Conservation (phyloP, 2,329 filamentous ascomycete genomes). For the Colletotrichum spaethianum region DNA sequence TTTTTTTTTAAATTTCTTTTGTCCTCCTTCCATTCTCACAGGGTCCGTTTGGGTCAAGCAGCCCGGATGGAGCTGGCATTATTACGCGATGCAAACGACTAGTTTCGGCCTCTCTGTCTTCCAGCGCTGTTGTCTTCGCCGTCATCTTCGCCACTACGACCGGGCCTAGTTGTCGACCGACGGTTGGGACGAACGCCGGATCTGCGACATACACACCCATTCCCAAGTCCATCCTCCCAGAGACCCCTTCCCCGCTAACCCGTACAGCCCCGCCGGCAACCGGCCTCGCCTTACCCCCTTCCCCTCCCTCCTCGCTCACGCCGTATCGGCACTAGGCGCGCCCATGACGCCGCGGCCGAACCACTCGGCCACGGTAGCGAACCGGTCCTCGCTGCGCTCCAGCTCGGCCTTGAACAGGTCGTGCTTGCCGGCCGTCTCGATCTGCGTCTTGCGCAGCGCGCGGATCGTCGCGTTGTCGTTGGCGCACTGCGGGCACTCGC, state of each 20-base stretch:
- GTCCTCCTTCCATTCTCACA: background rate
- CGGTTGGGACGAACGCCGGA: background rate
- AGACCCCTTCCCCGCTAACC: background rate
- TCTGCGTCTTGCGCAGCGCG: slow-evolving; percentile 87
- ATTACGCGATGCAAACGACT: slow-evolving; percentile 18
- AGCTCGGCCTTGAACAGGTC: slow-evolving; percentile 90
- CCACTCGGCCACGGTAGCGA: slow-evolving; percentile 94
- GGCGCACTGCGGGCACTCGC: slow-evolving; percentile 89
- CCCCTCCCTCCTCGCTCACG: background rate
- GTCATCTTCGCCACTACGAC: background rate
- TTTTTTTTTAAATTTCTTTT: no score
- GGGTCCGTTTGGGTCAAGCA: background rate
- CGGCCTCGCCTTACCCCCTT: background rate
- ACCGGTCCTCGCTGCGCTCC: slow-evolving; percentile 82
- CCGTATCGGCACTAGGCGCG: slow-evolving; percentile 52
- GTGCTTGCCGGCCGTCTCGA: slow-evolving; percentile 88
- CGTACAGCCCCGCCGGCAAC: background rate
- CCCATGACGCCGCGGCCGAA: slow-evolving; percentile 95
- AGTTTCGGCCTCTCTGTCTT: background rate
- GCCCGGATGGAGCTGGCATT: background rate
- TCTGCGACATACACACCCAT: no score
- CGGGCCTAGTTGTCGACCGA: background rate
- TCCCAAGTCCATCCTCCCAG: background rate
- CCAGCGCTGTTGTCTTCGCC: background rate
- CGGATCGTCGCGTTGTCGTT: slow-evolving; percentile 89